These are phyloP conservation scores for Kodamaea kakaduensis DNA, from an alignment of 805 yeast species.

Conservation along the genomic window DNA sequence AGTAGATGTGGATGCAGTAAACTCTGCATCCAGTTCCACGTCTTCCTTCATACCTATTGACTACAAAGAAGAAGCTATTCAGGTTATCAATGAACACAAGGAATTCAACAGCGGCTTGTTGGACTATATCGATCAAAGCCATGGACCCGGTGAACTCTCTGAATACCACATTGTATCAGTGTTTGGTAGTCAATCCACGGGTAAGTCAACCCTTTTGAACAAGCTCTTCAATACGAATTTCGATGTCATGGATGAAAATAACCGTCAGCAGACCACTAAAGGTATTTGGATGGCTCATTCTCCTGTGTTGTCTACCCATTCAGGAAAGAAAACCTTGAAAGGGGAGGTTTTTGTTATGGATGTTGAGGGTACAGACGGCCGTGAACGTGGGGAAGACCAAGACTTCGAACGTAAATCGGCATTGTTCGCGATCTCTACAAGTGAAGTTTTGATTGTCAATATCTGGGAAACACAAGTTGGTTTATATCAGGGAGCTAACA, in stretches of 20 bases:
- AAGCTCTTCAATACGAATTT: constrained; percentile 80
- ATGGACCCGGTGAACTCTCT: constrained; percentile 36
- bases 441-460: constrained; percentile 86
- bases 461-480: constrained; percentile 98
- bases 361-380: constrained; percentile 98
- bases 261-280: constrained; percentile 76
- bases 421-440: constrained; percentile 85
- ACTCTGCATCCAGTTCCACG: constrained; percentile 21
- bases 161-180: constrained; percentile 90
- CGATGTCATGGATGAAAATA: constrained; percentile 87
- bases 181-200: constrained; percentile 96
- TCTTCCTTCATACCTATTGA: constrained; percentile 42
- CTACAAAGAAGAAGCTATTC: constrained; percentile 43
- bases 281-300: constrained; percentile 45
- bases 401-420: constrained; percentile 98
- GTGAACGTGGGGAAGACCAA: constrained; percentile 97
- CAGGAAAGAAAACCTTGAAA: constrained; percentile 9
- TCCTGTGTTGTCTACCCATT: constrained; percentile 29
- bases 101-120: constrained; percentile 40
- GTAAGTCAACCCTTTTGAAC: constrained; percentile 89
- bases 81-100: constrained; percentile 61
- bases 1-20: constrained; percentile 5
- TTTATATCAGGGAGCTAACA: constrained; percentile 93
- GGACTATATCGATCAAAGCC: constrained; percentile 31
- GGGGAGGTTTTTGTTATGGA: constrained; percentile 74